A percentile compares a stretch with the other conserved stretches of the same genome.
Conservation (phyloP, 2,329 filamentous ascomycete species). For the Xylariaceae sp. region DNA sequence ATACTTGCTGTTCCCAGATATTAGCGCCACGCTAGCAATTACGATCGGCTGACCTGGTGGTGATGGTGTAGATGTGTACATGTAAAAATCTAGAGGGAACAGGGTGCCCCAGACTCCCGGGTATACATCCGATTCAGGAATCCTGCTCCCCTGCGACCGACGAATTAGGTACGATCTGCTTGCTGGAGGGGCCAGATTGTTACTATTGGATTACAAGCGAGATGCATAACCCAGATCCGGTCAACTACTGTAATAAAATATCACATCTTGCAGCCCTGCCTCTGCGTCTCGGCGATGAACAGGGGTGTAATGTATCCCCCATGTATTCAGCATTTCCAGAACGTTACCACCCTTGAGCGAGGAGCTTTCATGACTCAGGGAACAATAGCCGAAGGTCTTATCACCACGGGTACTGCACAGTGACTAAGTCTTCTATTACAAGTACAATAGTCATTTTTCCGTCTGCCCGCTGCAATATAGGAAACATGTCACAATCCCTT, state of each 20-base stretch:
- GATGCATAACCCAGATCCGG: conserved; percentile 30
- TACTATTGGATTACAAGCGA: conserved; percentile 27
- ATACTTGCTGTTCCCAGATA: too few relatives aligned
- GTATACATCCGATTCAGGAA: conserved; percentile 33
- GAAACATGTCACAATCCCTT: conserved; percentile 8
- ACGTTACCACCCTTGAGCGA: background rate
- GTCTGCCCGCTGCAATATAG: conserved; percentile 8
- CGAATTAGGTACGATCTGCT: conserved; percentile 19
- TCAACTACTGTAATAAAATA: conserved; percentile 18
- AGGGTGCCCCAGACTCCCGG: conserved; percentile 26
- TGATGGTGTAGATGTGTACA: conserved; percentile 6
- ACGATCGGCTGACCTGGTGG: too few relatives aligned
- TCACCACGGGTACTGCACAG: too few relatives aligned
- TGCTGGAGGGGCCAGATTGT: conserved; percentile 11
- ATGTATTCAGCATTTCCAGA: conserved; percentile 8
- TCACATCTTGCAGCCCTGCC: conserved; percentile 27
- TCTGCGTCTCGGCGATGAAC: conserved; percentile 10
- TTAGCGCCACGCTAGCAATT: too few relatives aligned
- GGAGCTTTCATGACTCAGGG: conserved; percentile 2
- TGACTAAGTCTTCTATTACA: too few relatives aligned
- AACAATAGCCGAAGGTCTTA: background rate
- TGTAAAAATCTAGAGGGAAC: conserved; percentile 3
- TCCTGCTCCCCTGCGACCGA: conserved; percentile 18
- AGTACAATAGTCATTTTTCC: too few relatives aligned
- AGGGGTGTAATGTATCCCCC: conserved; percentile 21